Base-by-base conservation (phyloP, 2,329 filamentous ascomycete species). In the Penicillium digitatum region DNA sequence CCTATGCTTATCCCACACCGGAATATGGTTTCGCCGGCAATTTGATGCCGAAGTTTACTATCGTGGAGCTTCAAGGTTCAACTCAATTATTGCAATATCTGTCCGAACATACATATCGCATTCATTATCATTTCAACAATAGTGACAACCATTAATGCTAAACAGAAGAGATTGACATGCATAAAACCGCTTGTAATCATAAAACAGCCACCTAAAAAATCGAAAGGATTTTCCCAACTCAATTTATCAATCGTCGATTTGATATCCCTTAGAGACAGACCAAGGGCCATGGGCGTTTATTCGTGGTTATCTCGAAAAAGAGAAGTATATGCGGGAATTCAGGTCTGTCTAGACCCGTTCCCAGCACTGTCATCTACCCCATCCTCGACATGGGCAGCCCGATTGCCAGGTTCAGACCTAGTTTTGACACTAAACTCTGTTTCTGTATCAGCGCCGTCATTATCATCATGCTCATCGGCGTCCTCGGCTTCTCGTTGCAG, bases 401-500 rank as follows among this genome's bases (percentile, higher is more conserved):
- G 54, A 50, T 55, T 37, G 1, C 52, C 53, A 34, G 43, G 26
- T 18, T 58, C 52, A 5, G 43, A 8, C 39, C 55, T 62, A 11
- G 52, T 16, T 12, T 56, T 53, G 1, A 37, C 47, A 6, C 52
- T 59, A 5, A 55, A 54, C 47, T 61, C 56, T 5, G 61, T 64
- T 52, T 64, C 56, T 2, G 59, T 64, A 12, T 48, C 51, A 34
- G 46, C 46, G 5, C 53, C 61, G 10, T 63, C 59, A 18, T 61
- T 54, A 14, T 62, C 50, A 11, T 54, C 48, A 14, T 56, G 16
- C n/a, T 32, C 37, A 20, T 11, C 27, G 2, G 8, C 16, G 34
- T 50, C 11, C 0, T 20, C 34, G 7, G 29, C 27, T 5, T 27
- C 16, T 10, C 29, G 38, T 20, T 50, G 37, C 20, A 50, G 29